A percentile compares a stretch with the other conserved stretches of the same genome.
phyloP scores from a whole-genome alignment of 768 basidiomycete species.

The Amanita rimosa region DNA sequence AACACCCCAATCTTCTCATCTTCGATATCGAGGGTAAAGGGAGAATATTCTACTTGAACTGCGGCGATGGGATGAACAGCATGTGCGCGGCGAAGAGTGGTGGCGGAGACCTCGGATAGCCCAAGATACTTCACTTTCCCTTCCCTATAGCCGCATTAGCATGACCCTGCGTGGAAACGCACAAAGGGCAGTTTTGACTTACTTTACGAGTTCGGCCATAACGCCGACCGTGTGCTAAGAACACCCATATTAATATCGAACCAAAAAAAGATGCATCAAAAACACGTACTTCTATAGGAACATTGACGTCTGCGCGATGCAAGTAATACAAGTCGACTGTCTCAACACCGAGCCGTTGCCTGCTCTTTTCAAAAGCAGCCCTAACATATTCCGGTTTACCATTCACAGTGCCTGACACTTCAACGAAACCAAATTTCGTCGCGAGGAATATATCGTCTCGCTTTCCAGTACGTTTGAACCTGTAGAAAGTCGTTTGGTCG shows the following conservation, averaged over 20 bases:
- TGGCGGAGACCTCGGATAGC: conserved; percentile 34
- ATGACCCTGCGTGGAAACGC: conserved; percentile 12
- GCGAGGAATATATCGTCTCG: conserved; percentile 47
- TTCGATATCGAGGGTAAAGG: conserved; percentile 34
- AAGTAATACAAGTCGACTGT: conserved; percentile 28
- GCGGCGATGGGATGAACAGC: conserved; percentile 34
- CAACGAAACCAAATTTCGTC: conserved; percentile 29
- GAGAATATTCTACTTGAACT: conserved; percentile 32
- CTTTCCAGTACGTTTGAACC: conserved; percentile 43
- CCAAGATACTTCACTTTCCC: conserved; percentile 39
- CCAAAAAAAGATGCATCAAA: neutral
- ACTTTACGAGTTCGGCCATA: conserved; percentile 26
- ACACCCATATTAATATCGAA: no score
- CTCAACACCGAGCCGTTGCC: conserved; percentile 22
- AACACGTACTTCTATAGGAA: conserved; percentile 17
- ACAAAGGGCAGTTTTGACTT: conserved; percentile 12
- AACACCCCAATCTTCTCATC: conserved; percentile 26
- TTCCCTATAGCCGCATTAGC: conserved; percentile 17
- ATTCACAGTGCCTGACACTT: conserved; percentile 8
- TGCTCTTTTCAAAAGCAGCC: conserved; percentile 20
- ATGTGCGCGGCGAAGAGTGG: conserved; percentile 35
- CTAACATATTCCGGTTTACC: conserved; percentile 28
- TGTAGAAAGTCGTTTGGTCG: neutral
- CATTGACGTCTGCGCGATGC: conserved; percentile 17
- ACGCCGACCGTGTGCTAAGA: conserved; percentile 20